Evolutionary conservation across 352 stramenopile species (phyloP).

Genomic region (Phytophthora sp.): DNA sequence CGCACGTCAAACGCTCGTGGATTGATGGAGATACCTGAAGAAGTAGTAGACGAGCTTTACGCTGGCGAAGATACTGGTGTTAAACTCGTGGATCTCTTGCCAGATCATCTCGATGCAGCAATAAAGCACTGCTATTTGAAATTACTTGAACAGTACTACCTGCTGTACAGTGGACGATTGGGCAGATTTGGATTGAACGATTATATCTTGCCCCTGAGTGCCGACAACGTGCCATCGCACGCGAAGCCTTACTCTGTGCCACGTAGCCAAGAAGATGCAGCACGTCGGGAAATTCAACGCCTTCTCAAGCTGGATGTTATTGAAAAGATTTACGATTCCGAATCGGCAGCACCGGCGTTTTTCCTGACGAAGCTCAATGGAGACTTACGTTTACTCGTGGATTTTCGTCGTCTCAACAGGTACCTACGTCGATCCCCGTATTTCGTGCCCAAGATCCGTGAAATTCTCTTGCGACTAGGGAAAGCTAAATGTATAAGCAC

Average conservation of each 20-base stretch:
- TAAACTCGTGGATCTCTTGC: background rate
- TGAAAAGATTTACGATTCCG: conserved; percentile 5
- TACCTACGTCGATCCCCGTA: conserved; percentile 3
- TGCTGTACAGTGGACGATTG: background rate
- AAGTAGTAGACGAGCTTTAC: background rate
- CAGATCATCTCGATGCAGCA: background rate
- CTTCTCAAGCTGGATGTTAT: background rate
- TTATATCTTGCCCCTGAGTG: background rate
- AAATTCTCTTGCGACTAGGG: background rate
- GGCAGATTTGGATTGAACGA: conserved; percentile 1
- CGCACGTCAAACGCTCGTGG: background rate
- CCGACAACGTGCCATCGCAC: background rate
- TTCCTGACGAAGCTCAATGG: background rate
- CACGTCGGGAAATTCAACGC: background rate
- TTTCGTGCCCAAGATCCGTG: background rate
- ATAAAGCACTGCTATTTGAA: conserved; percentile 11
- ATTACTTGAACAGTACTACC: background rate
- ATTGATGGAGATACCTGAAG: background rate
- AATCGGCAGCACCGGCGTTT: conserved; percentile 2
- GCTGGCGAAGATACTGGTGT: background rate
- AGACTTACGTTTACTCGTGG: background rate
- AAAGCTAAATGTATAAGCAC: conserved; percentile 10
- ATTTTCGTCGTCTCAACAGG: conserved; percentile 4
- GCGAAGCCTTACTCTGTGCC: background rate
- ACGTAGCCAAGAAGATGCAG: conserved; percentile 1